Base-by-base conservation (phyloP, 2,329 filamentous ascomycete genomes). In the Fusarium xyrophilum region DNA sequence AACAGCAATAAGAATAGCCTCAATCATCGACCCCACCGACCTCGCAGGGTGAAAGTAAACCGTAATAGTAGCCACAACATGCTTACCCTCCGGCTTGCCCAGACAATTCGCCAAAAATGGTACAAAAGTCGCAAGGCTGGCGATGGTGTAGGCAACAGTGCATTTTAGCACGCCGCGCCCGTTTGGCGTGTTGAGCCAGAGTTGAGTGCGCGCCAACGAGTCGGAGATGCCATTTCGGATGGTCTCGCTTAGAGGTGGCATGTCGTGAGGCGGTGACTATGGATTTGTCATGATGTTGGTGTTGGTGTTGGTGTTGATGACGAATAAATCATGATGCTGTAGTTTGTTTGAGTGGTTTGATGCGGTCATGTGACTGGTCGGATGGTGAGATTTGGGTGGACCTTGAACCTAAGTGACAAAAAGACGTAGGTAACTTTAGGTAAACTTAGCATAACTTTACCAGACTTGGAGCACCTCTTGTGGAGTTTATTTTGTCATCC, bases 1-100 rank as follows among this genome's bases (percentile, higher is more conserved):
- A 21, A 92, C 81, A 6, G 93, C 92, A 51, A 96, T 88, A 17
- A 94, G 80, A 15, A 91, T 87, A 5, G 93, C 94, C 78, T 97
- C 92, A 57, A 93, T 86, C 93, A 97, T 97, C 65, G 92, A 96
- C 1, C 95, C 95, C 12, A 89, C 88, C 19, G 93, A 93, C 56
- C 95, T 86, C 3, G 93, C 92, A 2, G 95, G 93, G 76, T 97
- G 94, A 74, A 97, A 98, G 75, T 97, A 98, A 12, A 97, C 93
- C 1, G 93, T 96, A 54, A 97, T 89, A 2, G 95, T 97, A 35
- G 93, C 93, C 51, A 97, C 93, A 72, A 97, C 90, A 79, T 97
- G 95, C 76, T 97, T 97, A 39, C 93, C 93, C 79, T 97, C 94
- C 69, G 93, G 91, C 62, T 89, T 85, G 6, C 95, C 95, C 8